Evolutionary conservation across 495 filamentous ascomycete genomes (phyloP).

Genomic region (Clavariopsis aquatica): DNA sequence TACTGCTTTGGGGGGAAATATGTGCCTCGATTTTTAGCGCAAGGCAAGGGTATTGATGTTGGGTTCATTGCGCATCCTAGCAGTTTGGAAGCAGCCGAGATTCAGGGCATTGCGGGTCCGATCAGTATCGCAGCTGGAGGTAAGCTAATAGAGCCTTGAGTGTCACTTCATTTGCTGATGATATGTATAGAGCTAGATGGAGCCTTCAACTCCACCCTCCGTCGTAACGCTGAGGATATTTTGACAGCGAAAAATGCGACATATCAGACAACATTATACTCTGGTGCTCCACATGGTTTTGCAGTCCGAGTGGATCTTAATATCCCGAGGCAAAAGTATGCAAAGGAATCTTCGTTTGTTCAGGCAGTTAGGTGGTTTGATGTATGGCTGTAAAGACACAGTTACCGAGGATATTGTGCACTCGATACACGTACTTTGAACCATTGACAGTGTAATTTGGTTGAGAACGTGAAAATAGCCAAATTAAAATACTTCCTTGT

Average conservation of each 20-base stretch:
- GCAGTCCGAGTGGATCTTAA: slow-evolving; percentile 21
- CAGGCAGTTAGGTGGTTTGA: slow-evolving; percentile 30
- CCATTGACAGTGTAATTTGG: too few relatives aligned
- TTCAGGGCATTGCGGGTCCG: slow-evolving; percentile 18
- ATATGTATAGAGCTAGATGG: slow-evolving; percentile 13
- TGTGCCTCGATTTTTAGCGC: slow-evolving; percentile 21
- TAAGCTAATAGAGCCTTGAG: slow-evolving; percentile 2
- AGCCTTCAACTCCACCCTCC: slow-evolving; percentile 17
- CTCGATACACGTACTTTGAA: too few relatives aligned
- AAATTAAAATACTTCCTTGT: too few relatives aligned
- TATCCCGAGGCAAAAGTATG: slow-evolving; percentile 18
- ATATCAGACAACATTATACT: slow-evolving; percentile 25
- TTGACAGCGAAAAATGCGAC: slow-evolving; percentile 14
- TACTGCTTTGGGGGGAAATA: slow-evolving; percentile 32
- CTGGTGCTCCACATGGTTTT: slow-evolving; percentile 28
- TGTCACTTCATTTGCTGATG: not conserved
- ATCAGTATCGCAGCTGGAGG: slow-evolving; percentile 32
- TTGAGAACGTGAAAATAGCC: too few relatives aligned
- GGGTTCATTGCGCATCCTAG: slow-evolving; percentile 31
- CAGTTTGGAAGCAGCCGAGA: slow-evolving; percentile 12
- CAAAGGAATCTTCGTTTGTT: slow-evolving; percentile 21
- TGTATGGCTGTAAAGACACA: slow-evolving; percentile 17
- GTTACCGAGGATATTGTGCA: not conserved
- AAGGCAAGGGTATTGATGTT: slow-evolving; percentile 22
- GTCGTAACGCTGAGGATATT: slow-evolving; percentile 26